A percentile compares a stretch with the other conserved stretches of the same genome.
Evolutionary conservation across 441 rosid species (phyloP).

Genomic region (Iberis amara): DNA sequence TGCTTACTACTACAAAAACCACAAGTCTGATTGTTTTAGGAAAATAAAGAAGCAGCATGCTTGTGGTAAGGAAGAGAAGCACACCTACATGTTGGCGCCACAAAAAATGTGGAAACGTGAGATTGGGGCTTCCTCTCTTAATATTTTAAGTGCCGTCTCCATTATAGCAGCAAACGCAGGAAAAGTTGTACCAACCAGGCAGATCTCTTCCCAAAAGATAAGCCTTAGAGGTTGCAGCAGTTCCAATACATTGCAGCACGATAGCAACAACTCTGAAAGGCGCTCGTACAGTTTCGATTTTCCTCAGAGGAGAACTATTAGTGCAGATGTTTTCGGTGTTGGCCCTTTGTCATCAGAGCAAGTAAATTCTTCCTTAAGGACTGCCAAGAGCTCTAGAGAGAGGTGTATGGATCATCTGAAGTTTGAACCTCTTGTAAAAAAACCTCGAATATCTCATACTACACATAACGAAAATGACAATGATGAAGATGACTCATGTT

Average conservation of each 20-base stretch:
- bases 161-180: slow-evolving; percentile 68
- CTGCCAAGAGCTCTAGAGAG: slow-evolving; percentile 59
- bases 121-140: slow-evolving; percentile 66
- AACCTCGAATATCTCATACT: slow-evolving; percentile 55
- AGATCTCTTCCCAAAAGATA: slow-evolving; percentile 39
- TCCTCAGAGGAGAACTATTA: slow-evolving; percentile 65
- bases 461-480: slow-evolving; percentile 39
- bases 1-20: slow-evolving; percentile 95
- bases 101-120: slow-evolving; percentile 69
- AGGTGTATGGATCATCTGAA: slow-evolving; percentile 42
- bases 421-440: slow-evolving; percentile 41
- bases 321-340: slow-evolving; percentile 82
- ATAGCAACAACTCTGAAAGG: slow-evolving; percentile 44
- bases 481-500: slow-evolving; percentile 79
- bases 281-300: slow-evolving; percentile 45
- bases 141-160: slow-evolving; percentile 77
- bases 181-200: slow-evolving; percentile 35
- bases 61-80: slow-evolving; percentile 49
- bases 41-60: slow-evolving; percentile 68
- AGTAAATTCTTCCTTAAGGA: slow-evolving; percentile 75
- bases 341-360: slow-evolving; percentile 88
- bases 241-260: slow-evolving; percentile 39
- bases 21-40: slow-evolving; percentile 85
- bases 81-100: slow-evolving; percentile 58
- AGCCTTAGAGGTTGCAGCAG: slow-evolving; percentile 40